Evolutionary conservation across 2,329 filamentous ascomycete genomes (phyloP).

Genomic region (Dactylellina parvicollis): DNA sequence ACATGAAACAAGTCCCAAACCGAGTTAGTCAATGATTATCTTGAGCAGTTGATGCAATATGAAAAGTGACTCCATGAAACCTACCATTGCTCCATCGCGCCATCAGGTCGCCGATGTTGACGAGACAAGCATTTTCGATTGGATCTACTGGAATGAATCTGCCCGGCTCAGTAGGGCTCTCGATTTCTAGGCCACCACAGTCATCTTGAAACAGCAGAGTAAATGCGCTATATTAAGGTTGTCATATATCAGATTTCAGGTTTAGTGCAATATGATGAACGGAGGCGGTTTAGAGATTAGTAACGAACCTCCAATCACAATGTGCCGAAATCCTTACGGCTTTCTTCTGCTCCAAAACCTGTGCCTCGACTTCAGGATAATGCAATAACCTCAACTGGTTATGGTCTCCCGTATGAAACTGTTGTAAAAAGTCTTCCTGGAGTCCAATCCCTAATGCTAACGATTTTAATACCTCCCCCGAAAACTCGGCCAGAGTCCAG

Average conservation of each 20-base stretch:
- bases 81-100: conserved; percentile 65
- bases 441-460: conserved; percentile 61
- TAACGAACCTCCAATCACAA: conserved; percentile 63
- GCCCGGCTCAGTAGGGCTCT: conserved; percentile 61
- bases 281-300: neutral
- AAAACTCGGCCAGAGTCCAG: conserved; percentile 62
- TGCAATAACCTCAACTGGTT: conserved; percentile 65
- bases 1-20: neutral
- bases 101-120: conserved; percentile 65
- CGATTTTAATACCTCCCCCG: conserved; percentile 60
- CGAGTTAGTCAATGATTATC: neutral
- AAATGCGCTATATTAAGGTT: conserved; percentile 58
- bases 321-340: conserved; percentile 64
- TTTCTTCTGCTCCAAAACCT: conserved; percentile 60
- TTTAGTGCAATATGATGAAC: neutral
- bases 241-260: neutral
- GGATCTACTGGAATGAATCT: conserved; percentile 62
- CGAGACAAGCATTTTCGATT: conserved; percentile 62
- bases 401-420: conserved; percentile 62
- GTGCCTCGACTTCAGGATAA: conserved; percentile 63
- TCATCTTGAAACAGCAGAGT: conserved; percentile 66
- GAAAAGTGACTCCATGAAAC: conserved; percentile 17
- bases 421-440: conserved; percentile 60
- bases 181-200: conserved; percentile 64
- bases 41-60: neutral